These are phyloP conservation scores for Dalbergia cochinchinensis DNA, from an alignment of 306 rosid species.

Conservation along the genomic window DNA sequence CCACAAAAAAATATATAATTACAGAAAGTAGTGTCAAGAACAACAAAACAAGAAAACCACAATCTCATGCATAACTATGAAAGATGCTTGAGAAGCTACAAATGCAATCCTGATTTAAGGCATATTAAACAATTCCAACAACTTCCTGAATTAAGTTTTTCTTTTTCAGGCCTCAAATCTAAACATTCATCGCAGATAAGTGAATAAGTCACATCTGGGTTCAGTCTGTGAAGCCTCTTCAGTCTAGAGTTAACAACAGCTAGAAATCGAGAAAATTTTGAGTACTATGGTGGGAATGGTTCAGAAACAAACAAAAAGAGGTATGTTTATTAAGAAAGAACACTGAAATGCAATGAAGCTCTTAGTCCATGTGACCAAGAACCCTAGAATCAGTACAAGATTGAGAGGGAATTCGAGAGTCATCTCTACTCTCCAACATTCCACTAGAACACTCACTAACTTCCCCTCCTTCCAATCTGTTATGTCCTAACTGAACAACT, in stretches of 20 bases:
- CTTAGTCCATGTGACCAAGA: no score
- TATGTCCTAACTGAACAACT: no score
- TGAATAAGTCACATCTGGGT: not conserved
- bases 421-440: no score
- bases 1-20: not conserved
- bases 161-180: not conserved
- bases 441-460: no score
- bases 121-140: not conserved
- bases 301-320: no score
- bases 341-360: no score
- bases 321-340: no score
- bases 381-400: no score
- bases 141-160: not conserved
- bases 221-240: not conserved
- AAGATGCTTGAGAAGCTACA: conserved; percentile 13
- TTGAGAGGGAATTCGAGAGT: no score
- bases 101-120: conserved; percentile 6
- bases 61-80: conserved; percentile 13
- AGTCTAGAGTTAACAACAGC: not conserved
- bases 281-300: no score
- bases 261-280: no score
- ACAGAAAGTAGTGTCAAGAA: not conserved
- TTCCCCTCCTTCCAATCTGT: no score
- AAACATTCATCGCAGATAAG: not conserved
- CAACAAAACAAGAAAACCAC: conserved; percentile 24